Conservation (phyloP, 148 eudicot species). For the Cornus controversa region DNA sequence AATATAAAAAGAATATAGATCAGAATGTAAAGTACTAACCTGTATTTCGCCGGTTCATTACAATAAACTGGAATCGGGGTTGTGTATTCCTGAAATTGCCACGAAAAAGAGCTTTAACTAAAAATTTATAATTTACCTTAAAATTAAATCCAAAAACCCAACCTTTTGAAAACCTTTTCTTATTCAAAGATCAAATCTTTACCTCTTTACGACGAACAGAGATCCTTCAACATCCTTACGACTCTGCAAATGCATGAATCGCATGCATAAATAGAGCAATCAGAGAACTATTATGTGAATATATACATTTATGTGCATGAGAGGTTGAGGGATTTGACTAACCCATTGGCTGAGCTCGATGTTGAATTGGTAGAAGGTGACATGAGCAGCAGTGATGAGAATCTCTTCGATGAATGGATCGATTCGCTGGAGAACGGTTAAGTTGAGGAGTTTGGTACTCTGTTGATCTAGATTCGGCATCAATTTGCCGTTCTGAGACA, state of each 20-base stretch:
- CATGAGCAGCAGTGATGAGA: slow-evolving; percentile 91
- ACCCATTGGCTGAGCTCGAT: slow-evolving; percentile 93
- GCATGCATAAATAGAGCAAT: background rate
- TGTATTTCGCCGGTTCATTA: slow-evolving; percentile 81
- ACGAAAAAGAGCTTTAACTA: background rate
- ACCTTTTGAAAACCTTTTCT: slow-evolving; percentile 9
- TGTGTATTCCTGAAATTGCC: slow-evolving; percentile 61
- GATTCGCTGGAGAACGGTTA: slow-evolving; percentile 82
- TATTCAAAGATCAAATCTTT: background rate
- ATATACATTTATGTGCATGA: background rate
- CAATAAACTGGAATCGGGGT: slow-evolving; percentile 90
- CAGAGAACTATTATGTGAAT: background rate
- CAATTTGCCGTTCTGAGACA: slow-evolving; percentile 75
- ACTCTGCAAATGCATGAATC: slow-evolving; percentile 46
- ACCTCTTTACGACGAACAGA: background rate
- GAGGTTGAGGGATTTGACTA: slow-evolving; percentile 1
- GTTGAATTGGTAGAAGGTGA: slow-evolving; percentile 86
- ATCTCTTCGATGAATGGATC: slow-evolving; percentile 86
- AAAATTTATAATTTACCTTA: no score
- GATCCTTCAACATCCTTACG: slow-evolving; percentile 93
- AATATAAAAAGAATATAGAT: background rate
- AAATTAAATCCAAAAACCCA: background rate
- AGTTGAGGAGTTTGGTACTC: slow-evolving; percentile 73
- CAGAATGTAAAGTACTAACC: slow-evolving; percentile 33
- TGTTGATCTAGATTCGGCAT: slow-evolving; percentile 86